Evolutionary conservation across 371 early-diverging fungal species (phyloP), one percentile per base, ranked within the genome.

Genomic region (Chytridium lagenaria): DNA sequence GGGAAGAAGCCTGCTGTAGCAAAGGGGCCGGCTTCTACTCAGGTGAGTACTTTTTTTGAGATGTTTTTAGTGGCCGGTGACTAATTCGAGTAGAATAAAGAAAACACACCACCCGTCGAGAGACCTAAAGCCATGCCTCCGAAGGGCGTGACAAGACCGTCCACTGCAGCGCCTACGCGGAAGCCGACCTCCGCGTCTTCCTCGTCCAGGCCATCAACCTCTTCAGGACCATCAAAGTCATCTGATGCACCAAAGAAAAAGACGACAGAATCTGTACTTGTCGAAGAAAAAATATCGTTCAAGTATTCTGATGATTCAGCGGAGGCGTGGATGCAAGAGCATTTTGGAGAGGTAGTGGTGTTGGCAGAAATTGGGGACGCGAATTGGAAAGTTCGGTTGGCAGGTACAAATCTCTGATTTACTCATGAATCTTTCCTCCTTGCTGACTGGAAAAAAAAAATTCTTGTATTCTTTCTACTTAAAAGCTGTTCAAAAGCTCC

Each of bases 331-430:
- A 93, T 67, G 88, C 89, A 40, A 23, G 67, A 69, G 40, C 7
- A 37, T 22, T 70, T 70, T 33, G n/a, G 65, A 1, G 66, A n/a
- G 15, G 7, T 10, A 55, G 15, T 75, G 16, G 34, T 50, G 34
- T 79, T 92, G 69, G 81, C 80, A 1, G 88, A 90, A 37, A 77
- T 96, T 50, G 81, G 81, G 0, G 91, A 92, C 70, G 80, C 90
- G 0, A 86, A 85, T 66, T 98, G 98, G 98, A 98, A 98, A 78
- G 82, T 86, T 1, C 84, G 98, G 23, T 80, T 97, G 73, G 94
- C 90, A 73, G 89, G 86, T 82, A 72, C 31, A 67, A 23, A 49
- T 26, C n/a, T n/a, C n/a, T n/a, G n/a, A n/a, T n/a, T n/a, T n/a
- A n/a, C n/a, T n/a, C n/a, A n/a, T n/a, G n/a, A n/a, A n/a, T n/a